Percentiles rank a stretch among this genome's conserved stretches.
These are phyloP conservation scores for Euphrasia arctica DNA, from an alignment of 305 asterid genomes.

Conservation along the genomic window DNA sequence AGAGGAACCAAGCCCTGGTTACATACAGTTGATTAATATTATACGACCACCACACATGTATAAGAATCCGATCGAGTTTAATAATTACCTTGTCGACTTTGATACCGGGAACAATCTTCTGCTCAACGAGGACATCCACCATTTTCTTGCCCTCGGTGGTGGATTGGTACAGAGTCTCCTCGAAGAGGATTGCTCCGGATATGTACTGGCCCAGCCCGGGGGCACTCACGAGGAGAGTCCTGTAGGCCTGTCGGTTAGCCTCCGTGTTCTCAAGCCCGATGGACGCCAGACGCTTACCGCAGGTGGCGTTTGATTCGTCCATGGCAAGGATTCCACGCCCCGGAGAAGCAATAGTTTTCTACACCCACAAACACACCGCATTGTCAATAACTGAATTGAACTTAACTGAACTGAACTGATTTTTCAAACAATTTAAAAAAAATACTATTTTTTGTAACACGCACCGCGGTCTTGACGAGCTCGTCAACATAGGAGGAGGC, in stretches of 20 bases:
- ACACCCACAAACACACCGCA: too few species aligned
- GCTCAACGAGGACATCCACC: slow-evolving; percentile 70
- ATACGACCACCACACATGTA: too few species aligned
- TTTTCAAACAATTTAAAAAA: too few species aligned
- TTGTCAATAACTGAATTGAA: too few species aligned
- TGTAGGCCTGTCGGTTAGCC: slow-evolving; percentile 84
- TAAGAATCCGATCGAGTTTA: background rate
- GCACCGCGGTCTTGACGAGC: slow-evolving; percentile 84
- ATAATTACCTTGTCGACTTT: slow-evolving; percentile 74
- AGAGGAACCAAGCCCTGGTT: slow-evolving; percentile 87
- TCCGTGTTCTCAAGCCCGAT: slow-evolving; percentile 90
- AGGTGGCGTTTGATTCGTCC: slow-evolving; percentile 90
- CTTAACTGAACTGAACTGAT: too few species aligned
- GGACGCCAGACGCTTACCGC: slow-evolving; percentile 83
- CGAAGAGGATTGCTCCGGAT: slow-evolving; percentile 86
- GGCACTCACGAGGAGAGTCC: slow-evolving; percentile 62
- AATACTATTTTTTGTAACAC: slow-evolving; percentile 11
- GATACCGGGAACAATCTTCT: slow-evolving; percentile 83
- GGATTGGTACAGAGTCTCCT: slow-evolving; percentile 88
- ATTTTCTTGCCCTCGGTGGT: slow-evolving; percentile 78
- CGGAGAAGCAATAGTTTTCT: slow-evolving; percentile 61
- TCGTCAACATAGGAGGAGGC: slow-evolving; percentile 84
- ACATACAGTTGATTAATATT: background rate
- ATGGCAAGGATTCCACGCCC: slow-evolving; percentile 88
- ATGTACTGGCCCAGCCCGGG: slow-evolving; percentile 79